Evolutionary conservation across 176 grass and related monocot genomes (phyloP).

Genomic region (Rhipidocladum racemiflorum): DNA sequence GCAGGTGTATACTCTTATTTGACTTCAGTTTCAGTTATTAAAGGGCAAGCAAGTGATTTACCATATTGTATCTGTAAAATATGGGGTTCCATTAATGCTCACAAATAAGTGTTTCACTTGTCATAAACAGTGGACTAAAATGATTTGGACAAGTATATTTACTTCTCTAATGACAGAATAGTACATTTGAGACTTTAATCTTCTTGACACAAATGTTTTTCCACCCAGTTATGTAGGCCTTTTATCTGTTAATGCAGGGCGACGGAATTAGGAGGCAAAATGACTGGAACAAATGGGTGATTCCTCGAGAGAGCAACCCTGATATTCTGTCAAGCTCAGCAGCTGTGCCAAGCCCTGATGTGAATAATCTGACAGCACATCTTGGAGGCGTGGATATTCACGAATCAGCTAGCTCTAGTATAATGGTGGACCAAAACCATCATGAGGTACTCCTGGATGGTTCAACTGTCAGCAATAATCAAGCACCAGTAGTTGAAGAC

Average conservation of each 20-base stretch:
- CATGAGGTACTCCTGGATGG: slow-evolving; percentile 26
- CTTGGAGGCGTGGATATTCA: slow-evolving; percentile 33
- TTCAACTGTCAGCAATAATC: slow-evolving; percentile 36
- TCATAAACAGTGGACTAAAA: neutral
- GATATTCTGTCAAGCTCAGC: slow-evolving; percentile 12
- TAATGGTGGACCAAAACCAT: neutral
- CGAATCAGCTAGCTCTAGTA: slow-evolving; percentile 24
- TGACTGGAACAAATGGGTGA: slow-evolving; percentile 60
- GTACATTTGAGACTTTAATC: neutral
- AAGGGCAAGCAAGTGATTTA: neutral
- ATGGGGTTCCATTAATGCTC: neutral
- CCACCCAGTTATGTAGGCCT: neutral
- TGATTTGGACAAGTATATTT: neutral
- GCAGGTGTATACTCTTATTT: slow-evolving; percentile 34
- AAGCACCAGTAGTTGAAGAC: slow-evolving; percentile 24
- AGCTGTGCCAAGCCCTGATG: slow-evolving; percentile 5
- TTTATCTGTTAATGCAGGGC: slow-evolving; percentile 35
- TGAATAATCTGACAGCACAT: slow-evolving; percentile 38
- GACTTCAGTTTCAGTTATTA: slow-evolving; percentile 4
- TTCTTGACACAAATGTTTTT: neutral
- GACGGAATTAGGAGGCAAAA: slow-evolving; percentile 50
- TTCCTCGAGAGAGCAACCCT: slow-evolving; percentile 35
- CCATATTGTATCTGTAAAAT: neutral
- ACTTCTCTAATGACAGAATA: neutral
- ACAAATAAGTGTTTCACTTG: neutral